Conservation (phyloP, 129 eudicot genomes). For the Logfia minima region DNA sequence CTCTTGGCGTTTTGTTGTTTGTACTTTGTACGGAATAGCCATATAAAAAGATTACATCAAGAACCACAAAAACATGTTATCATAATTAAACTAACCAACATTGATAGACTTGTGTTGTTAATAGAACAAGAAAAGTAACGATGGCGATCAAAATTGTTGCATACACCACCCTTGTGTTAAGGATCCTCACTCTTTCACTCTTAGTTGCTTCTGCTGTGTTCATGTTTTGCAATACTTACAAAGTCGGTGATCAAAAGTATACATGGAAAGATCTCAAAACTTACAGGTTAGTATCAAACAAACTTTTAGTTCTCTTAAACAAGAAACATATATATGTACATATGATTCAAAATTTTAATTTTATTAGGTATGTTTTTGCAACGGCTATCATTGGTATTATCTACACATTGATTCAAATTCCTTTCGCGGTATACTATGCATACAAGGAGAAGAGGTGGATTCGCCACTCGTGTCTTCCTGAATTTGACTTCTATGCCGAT, state of each 20-base stretch:
- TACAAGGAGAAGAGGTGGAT: slow-evolving; percentile 44
- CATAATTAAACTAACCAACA: neutral
- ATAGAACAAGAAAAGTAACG: slow-evolving; percentile 9
- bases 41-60: neutral
- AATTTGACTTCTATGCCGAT: slow-evolving; percentile 48
- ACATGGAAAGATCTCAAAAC: slow-evolving; percentile 40
- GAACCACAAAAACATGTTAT: neutral
- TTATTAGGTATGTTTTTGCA: slow-evolving; percentile 47
- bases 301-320: neutral
- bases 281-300: slow-evolving; percentile 34
- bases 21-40: neutral
- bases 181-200: slow-evolving; percentile 34
- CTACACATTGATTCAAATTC: slow-evolving; percentile 47
- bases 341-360: neutral
- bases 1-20: neutral
- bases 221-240: slow-evolving; percentile 36
- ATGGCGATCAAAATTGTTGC: slow-evolving; percentile 38
- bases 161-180: slow-evolving; percentile 31
- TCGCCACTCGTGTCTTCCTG: slow-evolving; percentile 31
- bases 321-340: neutral
- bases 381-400: slow-evolving; percentile 36
- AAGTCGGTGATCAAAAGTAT: slow-evolving; percentile 18
- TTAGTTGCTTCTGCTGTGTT: slow-evolving; percentile 41
- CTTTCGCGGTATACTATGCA: slow-evolving; percentile 44
- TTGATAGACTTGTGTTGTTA: neutral